These are phyloP conservation scores for Suillus sp. DNA, from an alignment of 768 basidiomycete genomes.

Conservation along the genomic window DNA sequence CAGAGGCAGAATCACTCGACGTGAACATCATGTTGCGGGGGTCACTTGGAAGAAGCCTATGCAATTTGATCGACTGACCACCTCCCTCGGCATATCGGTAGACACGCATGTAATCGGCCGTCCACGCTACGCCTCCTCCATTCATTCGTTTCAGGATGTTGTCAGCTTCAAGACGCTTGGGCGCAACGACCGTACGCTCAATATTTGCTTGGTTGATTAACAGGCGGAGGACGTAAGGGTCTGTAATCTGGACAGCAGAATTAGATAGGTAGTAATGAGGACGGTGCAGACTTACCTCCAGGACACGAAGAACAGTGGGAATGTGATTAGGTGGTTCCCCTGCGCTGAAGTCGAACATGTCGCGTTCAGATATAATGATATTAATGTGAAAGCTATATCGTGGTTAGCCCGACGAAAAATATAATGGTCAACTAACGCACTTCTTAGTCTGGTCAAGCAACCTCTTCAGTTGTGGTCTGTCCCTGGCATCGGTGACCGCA, in stretches of 20 bases:
- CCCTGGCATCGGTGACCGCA: conserved; percentile 71
- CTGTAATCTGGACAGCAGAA: conserved; percentile 55
- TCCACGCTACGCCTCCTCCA: conserved; percentile 62
- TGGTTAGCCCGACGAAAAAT: neutral
- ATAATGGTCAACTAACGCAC: conserved; percentile 47
- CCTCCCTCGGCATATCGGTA: conserved; percentile 71
- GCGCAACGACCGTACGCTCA: conserved; percentile 70
- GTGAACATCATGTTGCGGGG: conserved; percentile 52
- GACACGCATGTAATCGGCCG: conserved; percentile 62
- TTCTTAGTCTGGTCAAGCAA: conserved; percentile 61
- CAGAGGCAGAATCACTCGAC: conserved; percentile 48
- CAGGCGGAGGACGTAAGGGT: conserved; percentile 75
- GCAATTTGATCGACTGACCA: conserved; percentile 49
- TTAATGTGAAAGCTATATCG: conserved; percentile 43
- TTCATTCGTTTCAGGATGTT: conserved; percentile 43
- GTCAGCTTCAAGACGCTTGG: conserved; percentile 66
- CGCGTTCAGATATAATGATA: conserved; percentile 68
- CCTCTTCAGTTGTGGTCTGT: conserved; percentile 56
- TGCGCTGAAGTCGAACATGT: conserved; percentile 75
- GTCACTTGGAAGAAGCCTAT: conserved; percentile 34
- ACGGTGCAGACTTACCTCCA: conserved; percentile 57
- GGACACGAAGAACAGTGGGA: conserved; percentile 77
- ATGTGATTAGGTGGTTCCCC: conserved; percentile 70
- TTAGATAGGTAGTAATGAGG: conserved; percentile 2
- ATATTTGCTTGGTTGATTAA: conserved; percentile 76